These are phyloP conservation scores for Hymenoscyphus albidus DNA, from an alignment of 2,329 filamentous ascomycete species.

Conservation along the genomic window DNA sequence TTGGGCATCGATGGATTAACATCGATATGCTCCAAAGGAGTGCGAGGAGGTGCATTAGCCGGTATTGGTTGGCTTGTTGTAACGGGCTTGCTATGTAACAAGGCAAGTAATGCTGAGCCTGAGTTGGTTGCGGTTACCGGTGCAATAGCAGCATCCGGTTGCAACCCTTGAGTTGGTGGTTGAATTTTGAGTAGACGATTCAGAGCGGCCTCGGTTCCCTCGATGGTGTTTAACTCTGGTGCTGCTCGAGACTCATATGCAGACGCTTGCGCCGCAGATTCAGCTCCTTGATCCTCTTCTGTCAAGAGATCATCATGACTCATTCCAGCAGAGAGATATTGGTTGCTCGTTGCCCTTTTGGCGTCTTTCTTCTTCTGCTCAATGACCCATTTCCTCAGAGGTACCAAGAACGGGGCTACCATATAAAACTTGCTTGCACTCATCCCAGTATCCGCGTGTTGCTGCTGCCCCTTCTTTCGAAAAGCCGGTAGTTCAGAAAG, in stretches of 20 bases:
- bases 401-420: constrained; percentile 88
- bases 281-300: constrained; percentile 52
- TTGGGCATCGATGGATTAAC: constrained; percentile 49
- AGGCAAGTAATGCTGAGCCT: constrained; percentile 49
- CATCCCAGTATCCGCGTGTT: constrained; percentile 50
- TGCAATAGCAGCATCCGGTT: constrained; percentile 30
- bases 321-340: constrained; percentile 42
- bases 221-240: constrained; percentile 41
- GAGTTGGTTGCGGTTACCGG: constrained; percentile 30
- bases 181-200: constrained; percentile 54
- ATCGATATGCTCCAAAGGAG: constrained; percentile 52
- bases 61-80: constrained; percentile 15
- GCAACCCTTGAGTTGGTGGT: constrained; percentile 48
- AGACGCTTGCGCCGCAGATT: constrained; percentile 20
- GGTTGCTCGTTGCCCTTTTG: constrained; percentile 35
- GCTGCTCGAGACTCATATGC: constrained; percentile 12
- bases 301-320: constrained; percentile 54
- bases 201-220: constrained; percentile 47
- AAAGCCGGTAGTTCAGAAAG: constrained; percentile 82
- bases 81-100: constrained; percentile 41
- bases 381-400: constrained; percentile 86
- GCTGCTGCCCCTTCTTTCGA: constrained; percentile 57
- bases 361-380: constrained; percentile 73
- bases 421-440: constrained; percentile 94
- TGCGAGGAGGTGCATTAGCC: constrained; percentile 41